Base-by-base conservation (phyloP, 2,329 filamentous ascomycete genomes). In the Aureobasidium leucospermi region DNA sequence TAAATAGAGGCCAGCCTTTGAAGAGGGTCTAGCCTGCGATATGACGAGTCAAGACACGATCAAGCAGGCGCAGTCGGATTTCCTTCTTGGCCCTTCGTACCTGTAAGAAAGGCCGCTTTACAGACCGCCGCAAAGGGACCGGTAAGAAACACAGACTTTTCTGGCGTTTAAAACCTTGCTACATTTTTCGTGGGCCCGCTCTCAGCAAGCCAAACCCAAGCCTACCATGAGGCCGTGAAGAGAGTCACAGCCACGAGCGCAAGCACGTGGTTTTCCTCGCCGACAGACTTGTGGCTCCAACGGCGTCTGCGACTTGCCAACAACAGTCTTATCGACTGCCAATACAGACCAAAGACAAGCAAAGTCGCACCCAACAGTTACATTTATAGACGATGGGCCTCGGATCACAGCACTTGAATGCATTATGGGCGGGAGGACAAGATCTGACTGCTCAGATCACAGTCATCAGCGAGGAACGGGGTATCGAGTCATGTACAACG, bases 241-340 rank as follows among this genome's bases (percentile, higher is more conserved):
- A 32, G 52, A 57, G 52, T 34, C 28, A 47, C 55, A 58, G 43
- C 43, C 55, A 32, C 43, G 43, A 41, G 41, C 13, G 41, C 31
- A 56, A 56, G 23, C 52, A 56, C 52, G 41, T 56, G 52, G 52
- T 36, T 56, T 36, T 56, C 15, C 16, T 38, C 45, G 45, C 28
- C 16, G 45, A 47, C 45, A 47, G 45, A 8, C 23, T 10, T 46
- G 52, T 56, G 52, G 52, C 41, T 46, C 19, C 41, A 56, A 56
- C 52, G 52, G 52, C 31, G 41, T 36, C 34, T 52, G 49, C 51
- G 51, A 55, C n/a, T 28, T 32, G 28, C 41, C 41, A 45, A 46
- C 41, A 56, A 56, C 52, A 45, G 52, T 56, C 52, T 46, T 56
- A 56, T 56, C 52, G 52, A 56, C 39, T 34, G 52, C 32, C 52